Conservation (phyloP, 441 rosid species). For the Jatropha podagrica region DNA sequence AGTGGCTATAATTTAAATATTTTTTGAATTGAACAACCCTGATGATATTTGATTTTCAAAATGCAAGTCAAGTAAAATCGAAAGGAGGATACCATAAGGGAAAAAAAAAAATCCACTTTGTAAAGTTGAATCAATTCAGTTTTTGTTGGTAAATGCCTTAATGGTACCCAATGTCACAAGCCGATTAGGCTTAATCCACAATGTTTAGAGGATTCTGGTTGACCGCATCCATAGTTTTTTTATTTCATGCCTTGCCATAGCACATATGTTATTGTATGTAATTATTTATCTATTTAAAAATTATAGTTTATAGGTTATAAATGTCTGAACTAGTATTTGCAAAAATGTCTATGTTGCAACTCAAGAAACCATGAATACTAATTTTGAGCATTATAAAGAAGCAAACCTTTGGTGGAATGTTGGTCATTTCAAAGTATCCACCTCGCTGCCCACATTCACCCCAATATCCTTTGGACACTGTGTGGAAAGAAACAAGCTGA, state of each 20-base stretch:
- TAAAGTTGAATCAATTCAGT: background rate
- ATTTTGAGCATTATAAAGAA: conserved; percentile 21
- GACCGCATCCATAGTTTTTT: no score
- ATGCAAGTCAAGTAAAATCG: background rate
- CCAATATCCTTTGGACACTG: conserved; percentile 98
- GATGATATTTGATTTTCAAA: conserved; percentile 8
- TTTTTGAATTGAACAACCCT: conserved; percentile 12
- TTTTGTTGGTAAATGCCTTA: background rate
- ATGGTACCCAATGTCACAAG: background rate
- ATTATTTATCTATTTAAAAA: background rate
- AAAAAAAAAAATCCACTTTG: background rate
- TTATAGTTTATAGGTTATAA: background rate
- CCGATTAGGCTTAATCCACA: background rate
- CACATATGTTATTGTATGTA: no score
- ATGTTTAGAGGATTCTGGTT: background rate
- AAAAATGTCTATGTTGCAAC: background rate
- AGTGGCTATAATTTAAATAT: conserved; percentile 5
- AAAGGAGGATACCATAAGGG: background rate
- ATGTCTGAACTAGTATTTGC: background rate
- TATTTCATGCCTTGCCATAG: no score
- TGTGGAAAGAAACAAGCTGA: conserved; percentile 95
- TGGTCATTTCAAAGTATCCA: conserved; percentile 99
- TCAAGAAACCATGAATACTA: conserved; percentile 2
- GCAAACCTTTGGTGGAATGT: conserved; percentile 81
- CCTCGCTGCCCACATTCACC: conserved; percentile 99